These are phyloP conservation scores for Sporisorium scitamineum DNA, from an alignment of 1,284 basidiomycete species.

Conservation along the genomic window DNA sequence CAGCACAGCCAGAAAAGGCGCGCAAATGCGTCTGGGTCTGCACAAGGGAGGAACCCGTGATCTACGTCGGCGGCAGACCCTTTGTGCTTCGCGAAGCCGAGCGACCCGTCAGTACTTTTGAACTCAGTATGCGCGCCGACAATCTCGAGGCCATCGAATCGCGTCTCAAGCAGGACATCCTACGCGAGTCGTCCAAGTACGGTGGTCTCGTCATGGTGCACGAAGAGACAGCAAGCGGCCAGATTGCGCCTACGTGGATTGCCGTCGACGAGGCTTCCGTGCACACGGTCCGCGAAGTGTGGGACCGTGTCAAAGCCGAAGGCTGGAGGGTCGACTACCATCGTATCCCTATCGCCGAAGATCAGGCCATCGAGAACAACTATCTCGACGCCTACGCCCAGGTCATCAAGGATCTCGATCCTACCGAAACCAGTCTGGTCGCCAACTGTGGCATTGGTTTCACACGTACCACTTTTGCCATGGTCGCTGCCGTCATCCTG, in stretches of 20 bases:
- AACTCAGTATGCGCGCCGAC: conserved; percentile 89
- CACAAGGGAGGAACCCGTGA: conserved; percentile 84
- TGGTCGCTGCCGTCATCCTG: conserved; percentile 91
- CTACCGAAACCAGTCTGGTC: conserved; percentile 83
- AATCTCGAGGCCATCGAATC: conserved; percentile 95
- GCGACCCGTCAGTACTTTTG: conserved; percentile 82
- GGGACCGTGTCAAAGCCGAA: conserved; percentile 75
- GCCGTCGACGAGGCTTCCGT: conserved; percentile 87
- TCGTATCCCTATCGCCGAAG: conserved; percentile 86
- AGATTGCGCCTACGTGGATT: conserved; percentile 87
- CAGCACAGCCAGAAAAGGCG: conserved; percentile 26
- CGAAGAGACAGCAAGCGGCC: conserved; percentile 74
- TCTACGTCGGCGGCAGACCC: conserved; percentile 91
- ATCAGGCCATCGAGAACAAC: conserved; percentile 68
- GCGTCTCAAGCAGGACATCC: conserved; percentile 86
- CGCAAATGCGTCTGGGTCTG: conserved; percentile 72
- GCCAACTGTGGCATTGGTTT: conserved; percentile 98
- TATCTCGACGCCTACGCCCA: conserved; percentile 87
- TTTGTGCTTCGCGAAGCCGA: conserved; percentile 95
- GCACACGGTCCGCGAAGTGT: conserved; percentile 87
- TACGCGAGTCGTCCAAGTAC: conserved; percentile 87
- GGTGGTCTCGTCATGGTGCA: conserved; percentile 93
- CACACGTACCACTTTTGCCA: conserved; percentile 95
- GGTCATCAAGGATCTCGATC: conserved; percentile 84
- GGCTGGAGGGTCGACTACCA: conserved; percentile 82